Percentiles rank a stretch among this genome's conserved stretches.
Evolutionary conservation across 1,284 basidiomycete species (phyloP).

Genomic region (Fomitopsis pinicola): DNA sequence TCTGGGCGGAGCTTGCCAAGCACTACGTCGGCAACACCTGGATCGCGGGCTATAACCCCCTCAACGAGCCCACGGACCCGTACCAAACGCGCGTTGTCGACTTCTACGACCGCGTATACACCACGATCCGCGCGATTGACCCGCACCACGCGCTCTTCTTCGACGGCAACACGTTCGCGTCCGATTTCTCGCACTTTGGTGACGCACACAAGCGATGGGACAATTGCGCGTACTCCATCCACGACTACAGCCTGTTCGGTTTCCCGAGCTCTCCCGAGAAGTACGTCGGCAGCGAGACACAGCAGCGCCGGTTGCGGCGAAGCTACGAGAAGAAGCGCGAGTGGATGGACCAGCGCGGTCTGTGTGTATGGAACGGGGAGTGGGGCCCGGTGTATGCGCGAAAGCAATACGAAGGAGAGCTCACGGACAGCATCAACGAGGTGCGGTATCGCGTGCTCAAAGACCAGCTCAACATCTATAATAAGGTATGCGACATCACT

Average conservation of each 20-base stretch:
- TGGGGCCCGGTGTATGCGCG: slow-evolving; percentile 70
- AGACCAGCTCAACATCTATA: slow-evolving; percentile 46
- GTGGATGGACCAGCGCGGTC: slow-evolving; percentile 61
- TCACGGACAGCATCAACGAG: slow-evolving; percentile 62
- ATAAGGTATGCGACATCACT: slow-evolving; percentile 25
- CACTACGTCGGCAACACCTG: slow-evolving; percentile 51
- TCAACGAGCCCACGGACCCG: slow-evolving; percentile 75
- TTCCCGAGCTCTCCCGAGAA: slow-evolving; percentile 63
- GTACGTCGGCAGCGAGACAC: slow-evolving; percentile 50
- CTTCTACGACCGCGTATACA: slow-evolving; percentile 62
- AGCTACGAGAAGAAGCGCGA: slow-evolving; percentile 64
- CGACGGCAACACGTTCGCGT: slow-evolving; percentile 73
- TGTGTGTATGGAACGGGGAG: slow-evolving; percentile 78
- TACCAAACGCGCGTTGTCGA: slow-evolving; percentile 44
- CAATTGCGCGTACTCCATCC: slow-evolving; percentile 73
- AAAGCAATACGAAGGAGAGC: slow-evolving; percentile 50
- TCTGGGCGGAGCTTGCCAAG: slow-evolving; percentile 65
- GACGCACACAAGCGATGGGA: slow-evolving; percentile 50
- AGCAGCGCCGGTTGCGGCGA: slow-evolving; percentile 45
- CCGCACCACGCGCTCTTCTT: slow-evolving; percentile 60
- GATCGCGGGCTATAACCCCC: slow-evolving; percentile 69
- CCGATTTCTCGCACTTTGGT: slow-evolving; percentile 71
- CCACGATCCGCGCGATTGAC: slow-evolving; percentile 66
- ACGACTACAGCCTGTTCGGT: slow-evolving; percentile 70
- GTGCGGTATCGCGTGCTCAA: slow-evolving; percentile 50